Conservation (phyloP, 495 filamentous ascomycete species). For the Penicillium cataractarum region DNA sequence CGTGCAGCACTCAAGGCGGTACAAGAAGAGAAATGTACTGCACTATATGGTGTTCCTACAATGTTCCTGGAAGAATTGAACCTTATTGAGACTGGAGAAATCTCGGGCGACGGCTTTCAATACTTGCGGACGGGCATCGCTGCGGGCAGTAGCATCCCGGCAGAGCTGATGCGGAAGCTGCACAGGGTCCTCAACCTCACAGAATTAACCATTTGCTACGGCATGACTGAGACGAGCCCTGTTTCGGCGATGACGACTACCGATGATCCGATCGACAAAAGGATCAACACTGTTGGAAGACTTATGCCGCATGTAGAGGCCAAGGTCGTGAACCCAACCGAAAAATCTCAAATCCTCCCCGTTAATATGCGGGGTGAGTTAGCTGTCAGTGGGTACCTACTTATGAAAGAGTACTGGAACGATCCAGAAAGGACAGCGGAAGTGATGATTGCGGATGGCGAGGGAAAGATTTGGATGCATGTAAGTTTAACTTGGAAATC, state of each 20-base stretch:
- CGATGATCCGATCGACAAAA: slow-evolving; percentile 75
- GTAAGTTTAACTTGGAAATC: slow-evolving; percentile 35
- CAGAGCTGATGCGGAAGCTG: slow-evolving; percentile 80
- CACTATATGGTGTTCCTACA: slow-evolving; percentile 90
- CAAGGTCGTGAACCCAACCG: slow-evolving; percentile 74
- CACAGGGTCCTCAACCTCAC: slow-evolving; percentile 76
- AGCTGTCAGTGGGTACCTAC: slow-evolving; percentile 79
- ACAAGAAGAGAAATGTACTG: slow-evolving; percentile 76
- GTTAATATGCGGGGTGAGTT: slow-evolving; percentile 76
- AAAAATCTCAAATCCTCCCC: slow-evolving; percentile 61
- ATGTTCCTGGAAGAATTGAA: slow-evolving; percentile 94
- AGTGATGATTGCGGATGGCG: slow-evolving; percentile 65
- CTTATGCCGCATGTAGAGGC: slow-evolving; percentile 81
- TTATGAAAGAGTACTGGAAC: slow-evolving; percentile 91
- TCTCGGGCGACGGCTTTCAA: slow-evolving; percentile 62
- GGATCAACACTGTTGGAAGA: slow-evolving; percentile 75
- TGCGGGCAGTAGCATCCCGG: slow-evolving; percentile 83
- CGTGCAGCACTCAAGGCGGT: slow-evolving; percentile 69
- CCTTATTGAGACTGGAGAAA: slow-evolving; percentile 60
- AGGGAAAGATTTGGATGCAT: slow-evolving; percentile 72
- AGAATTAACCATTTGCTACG: slow-evolving; percentile 94
- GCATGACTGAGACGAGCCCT: slow-evolving; percentile 97
- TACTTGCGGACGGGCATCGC: slow-evolving; percentile 86
- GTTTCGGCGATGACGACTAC: slow-evolving; percentile 89
- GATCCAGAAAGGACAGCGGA: slow-evolving; percentile 70